Conservation (phyloP, 805 yeast genomes). For the Priceomyces haplophilus region DNA sequence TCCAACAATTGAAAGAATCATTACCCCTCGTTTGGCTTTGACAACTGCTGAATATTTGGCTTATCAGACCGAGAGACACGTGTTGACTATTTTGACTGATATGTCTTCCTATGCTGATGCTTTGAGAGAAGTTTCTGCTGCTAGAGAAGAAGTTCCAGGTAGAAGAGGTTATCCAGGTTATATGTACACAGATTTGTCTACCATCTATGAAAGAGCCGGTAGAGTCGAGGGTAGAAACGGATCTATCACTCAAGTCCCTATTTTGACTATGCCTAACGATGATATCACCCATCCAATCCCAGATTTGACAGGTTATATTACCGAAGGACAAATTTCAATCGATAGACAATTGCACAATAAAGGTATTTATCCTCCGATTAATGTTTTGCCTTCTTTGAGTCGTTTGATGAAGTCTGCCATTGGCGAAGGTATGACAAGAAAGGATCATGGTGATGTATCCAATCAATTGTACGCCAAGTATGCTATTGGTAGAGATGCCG, state of each 20-base stretch:
- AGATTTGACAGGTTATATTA: constrained; percentile 98
- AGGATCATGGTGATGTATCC: constrained; percentile 99
- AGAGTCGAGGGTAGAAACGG: constrained; percentile 99
- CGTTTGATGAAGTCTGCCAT: constrained; percentile 99
- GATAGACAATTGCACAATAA: constrained; percentile 95
- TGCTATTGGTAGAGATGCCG: constrained; percentile 99
- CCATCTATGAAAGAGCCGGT: constrained; percentile 99
- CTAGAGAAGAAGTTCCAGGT: constrained; percentile 99
- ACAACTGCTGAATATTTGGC: constrained; percentile 99
- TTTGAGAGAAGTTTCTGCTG: constrained; percentile 98
- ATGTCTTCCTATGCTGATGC: constrained; percentile 99
- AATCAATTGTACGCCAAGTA: constrained; percentile 98
- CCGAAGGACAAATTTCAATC: constrained; percentile 97
- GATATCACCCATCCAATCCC: constrained; percentile 99
- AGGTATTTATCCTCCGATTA: constrained; percentile 98
- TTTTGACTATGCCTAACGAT: constrained; percentile 99
- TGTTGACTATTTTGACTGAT: constrained; percentile 94
- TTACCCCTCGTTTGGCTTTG: constrained; percentile 97
- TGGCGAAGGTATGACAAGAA: constrained; percentile 99
- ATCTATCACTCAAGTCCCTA: constrained; percentile 98
- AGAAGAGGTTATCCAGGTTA: constrained; percentile 99
- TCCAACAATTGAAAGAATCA: constrained; percentile 99
- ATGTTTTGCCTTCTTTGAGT: constrained; percentile 94
- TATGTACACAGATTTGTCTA: constrained; percentile 99
- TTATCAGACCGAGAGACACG: constrained; percentile 99